phyloP scores from a whole-genome alignment of 257 asterid species.

The Verbascum thapsus region DNA sequence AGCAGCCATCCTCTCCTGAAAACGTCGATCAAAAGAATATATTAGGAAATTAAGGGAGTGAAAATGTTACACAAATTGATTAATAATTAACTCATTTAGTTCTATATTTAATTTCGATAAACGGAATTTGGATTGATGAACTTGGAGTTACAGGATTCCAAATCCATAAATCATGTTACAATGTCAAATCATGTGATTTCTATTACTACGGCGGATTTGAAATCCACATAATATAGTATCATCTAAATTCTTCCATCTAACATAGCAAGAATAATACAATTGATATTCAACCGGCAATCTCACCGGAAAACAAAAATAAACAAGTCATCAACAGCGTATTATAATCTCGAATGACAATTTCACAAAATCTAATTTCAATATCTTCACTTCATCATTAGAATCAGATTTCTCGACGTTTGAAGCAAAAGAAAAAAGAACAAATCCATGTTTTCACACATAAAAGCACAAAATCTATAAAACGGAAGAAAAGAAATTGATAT shows the following conservation, averaged over 20 bases:
- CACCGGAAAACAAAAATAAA: not conserved
- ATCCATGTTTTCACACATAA: not conserved
- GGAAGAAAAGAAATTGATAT: not conserved
- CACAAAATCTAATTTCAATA: too few species aligned
- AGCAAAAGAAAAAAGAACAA: not conserved
- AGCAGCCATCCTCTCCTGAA: conserved; percentile 35
- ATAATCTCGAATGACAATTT: too few species aligned
- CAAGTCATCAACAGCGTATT: not conserved
- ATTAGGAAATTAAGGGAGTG: not conserved
- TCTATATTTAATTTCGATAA: not conserved
- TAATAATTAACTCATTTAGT: too few species aligned
- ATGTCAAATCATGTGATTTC: too few species aligned
- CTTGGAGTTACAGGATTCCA: too few species aligned
- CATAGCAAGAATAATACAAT: not conserved
- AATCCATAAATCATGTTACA: too few species aligned
- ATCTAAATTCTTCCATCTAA: not conserved
- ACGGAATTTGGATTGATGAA: too few species aligned
- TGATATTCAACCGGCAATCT: not conserved
- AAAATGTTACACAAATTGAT: not conserved
- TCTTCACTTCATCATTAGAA: not conserved
- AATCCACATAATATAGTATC: too few species aligned
- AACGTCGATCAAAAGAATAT: not conserved
- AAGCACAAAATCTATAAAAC: not conserved
- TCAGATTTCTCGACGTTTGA: not conserved
- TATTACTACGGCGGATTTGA: too few species aligned